These are phyloP conservation scores for Silene coronaria DNA, from an alignment of 179 eudicot genomes.

Conservation along the genomic window DNA sequence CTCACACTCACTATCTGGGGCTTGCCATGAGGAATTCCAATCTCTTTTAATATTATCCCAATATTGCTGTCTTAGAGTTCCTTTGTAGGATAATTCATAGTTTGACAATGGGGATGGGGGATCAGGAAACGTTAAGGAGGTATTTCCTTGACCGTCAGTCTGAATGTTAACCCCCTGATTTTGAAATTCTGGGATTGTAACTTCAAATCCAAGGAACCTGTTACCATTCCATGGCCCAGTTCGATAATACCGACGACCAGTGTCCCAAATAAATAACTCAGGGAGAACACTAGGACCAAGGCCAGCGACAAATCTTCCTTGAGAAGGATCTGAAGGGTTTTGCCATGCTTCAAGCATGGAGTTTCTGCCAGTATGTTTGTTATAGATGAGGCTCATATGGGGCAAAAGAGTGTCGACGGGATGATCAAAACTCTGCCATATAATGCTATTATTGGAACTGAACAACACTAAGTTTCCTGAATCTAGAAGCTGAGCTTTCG, in stretches of 20 bases:
- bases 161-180: background rate
- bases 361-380: background rate
- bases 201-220: slow-evolving; percentile 21
- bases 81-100: slow-evolving; percentile 11
- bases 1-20: slow-evolving; percentile 12
- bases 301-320: slow-evolving; percentile 26
- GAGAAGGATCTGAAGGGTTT: slow-evolving; percentile 33
- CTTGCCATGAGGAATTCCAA: slow-evolving; percentile 22
- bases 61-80: background rate
- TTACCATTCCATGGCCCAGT: slow-evolving; percentile 36
- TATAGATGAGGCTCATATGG: slow-evolving; percentile 15
- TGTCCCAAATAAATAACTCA: slow-evolving; percentile 24
- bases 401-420: slow-evolving; percentile 39
- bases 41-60: slow-evolving; percentile 21
- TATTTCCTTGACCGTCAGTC: background rate
- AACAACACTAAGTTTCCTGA: slow-evolving; percentile 42
- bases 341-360: slow-evolving; percentile 25
- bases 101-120: background rate
- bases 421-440: slow-evolving; percentile 57
- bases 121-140: background rate
- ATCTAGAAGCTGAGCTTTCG: slow-evolving; percentile 33
- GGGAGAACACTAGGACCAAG: slow-evolving; percentile 5
- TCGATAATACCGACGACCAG: slow-evolving; percentile 20
- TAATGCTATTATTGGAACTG: slow-evolving; percentile 11
- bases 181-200: background rate